Conservation (phyloP, 2,329 filamentous ascomycete species). For the Alternaria triticimaculans region DNA sequence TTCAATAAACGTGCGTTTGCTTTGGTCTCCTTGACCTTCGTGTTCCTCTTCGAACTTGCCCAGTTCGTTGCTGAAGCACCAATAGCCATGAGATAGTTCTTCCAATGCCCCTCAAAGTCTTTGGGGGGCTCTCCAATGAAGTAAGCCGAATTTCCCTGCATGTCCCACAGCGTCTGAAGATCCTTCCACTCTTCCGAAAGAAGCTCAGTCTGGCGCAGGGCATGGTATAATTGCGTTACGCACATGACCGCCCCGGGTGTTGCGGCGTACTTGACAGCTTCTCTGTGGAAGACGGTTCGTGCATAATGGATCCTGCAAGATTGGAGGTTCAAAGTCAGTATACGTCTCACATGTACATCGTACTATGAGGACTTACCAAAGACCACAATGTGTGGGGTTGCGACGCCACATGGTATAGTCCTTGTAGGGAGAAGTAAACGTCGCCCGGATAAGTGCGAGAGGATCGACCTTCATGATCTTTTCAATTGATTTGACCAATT, state of each 20-base stretch:
- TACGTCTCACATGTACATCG: neutral
- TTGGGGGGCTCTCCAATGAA: neutral
- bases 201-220: neutral
- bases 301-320: neutral
- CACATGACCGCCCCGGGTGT: neutral
- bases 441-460: rapidly evolving
- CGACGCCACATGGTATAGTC: neutral
- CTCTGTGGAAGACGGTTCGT: neutral
- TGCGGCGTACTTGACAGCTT: neutral
- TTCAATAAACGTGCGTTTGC: neutral
- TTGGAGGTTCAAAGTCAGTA: neutral
- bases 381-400: neutral
- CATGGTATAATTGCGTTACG: neutral
- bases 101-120: neutral
- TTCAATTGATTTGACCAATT: neutral
- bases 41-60: neutral
- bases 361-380: neutral
- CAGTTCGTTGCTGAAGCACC: neutral
- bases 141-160: neutral
- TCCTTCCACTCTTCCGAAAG: neutral
- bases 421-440: neutral
- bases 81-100: neutral
- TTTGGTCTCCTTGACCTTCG: neutral
- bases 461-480: neutral
- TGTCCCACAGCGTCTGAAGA: neutral